These are phyloP conservation scores for Prunus armeniaca DNA, from an alignment of 306 rosid genomes.

Conservation along the genomic window DNA sequence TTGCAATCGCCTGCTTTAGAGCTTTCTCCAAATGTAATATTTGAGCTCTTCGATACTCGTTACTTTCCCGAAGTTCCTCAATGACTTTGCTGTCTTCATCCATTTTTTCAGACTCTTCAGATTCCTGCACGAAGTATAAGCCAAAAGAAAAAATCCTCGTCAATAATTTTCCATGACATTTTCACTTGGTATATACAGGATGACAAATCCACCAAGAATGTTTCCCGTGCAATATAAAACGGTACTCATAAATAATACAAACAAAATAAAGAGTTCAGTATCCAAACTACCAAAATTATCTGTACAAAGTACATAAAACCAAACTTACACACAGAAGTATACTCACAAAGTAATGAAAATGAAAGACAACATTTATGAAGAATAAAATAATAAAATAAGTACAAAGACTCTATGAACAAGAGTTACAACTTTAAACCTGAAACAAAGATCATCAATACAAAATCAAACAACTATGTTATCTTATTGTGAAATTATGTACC, in stretches of 20 bases:
- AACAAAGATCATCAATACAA: not conserved
- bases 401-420: not conserved
- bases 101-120: constrained; percentile 95
- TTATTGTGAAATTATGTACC: not conserved
- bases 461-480: not conserved
- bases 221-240: not conserved
- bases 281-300: not conserved
- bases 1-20: constrained; percentile 65
- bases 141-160: constrained; percentile 12
- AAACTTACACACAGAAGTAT: not conserved
- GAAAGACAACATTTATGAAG: not conserved
- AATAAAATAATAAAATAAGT: no score
- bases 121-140: constrained; percentile 53
- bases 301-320: not conserved
- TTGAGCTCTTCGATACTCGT: constrained; percentile 56
- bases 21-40: constrained; percentile 69
- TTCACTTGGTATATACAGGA: not conserved
- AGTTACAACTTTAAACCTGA: not conserved
- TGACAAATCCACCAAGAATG: not conserved
- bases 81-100: constrained; percentile 91
- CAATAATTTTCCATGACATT: not conserved
- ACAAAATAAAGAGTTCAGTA: not conserved
- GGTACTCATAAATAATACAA: not conserved
- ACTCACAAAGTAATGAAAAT: not conserved
- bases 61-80: constrained; percentile 68